These are phyloP conservation scores for Talaromyces adpressus DNA, from an alignment of 495 filamentous ascomycete genomes.

Conservation along the genomic window DNA sequence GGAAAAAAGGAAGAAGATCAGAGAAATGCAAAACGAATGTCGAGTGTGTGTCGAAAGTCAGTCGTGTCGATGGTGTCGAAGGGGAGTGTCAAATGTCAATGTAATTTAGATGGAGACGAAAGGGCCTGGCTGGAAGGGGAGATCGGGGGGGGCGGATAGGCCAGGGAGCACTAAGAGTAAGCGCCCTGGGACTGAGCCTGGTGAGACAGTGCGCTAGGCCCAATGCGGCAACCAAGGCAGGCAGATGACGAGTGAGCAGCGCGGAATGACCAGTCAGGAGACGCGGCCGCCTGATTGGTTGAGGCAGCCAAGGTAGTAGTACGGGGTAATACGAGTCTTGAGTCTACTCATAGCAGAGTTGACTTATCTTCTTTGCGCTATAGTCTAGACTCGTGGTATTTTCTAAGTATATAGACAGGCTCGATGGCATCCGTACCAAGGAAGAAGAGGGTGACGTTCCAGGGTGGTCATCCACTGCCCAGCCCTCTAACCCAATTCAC, in stretches of 20 bases:
- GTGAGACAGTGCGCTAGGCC: not conserved
- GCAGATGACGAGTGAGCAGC: not conserved
- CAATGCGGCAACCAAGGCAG: not conserved
- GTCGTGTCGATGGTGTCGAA: not conserved
- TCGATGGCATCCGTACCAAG: too few relatives aligned
- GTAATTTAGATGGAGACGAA: not conserved
- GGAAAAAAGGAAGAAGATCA: not conserved
- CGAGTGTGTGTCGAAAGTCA: not conserved
- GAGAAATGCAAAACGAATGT: constrained; percentile 3
- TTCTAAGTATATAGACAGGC: not conserved
- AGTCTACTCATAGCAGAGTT: too few relatives aligned
- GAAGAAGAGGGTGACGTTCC: not conserved
- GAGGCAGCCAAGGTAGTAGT: not conserved
- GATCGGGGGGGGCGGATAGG: not conserved
- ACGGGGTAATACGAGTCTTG: not conserved
- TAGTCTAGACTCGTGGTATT: not conserved
- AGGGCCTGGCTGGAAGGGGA: not conserved
- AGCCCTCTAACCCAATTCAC: not conserved
- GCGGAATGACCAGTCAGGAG: not conserved
- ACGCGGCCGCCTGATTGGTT: not conserved
- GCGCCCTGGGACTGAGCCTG: not conserved
- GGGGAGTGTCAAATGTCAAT: not conserved
- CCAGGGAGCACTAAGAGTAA: not conserved
- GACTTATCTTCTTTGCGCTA: not conserved
- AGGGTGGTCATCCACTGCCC: not conserved